A percentile compares a stretch with the other conserved stretches of the same genome.
phyloP scores from a whole-genome alignment of 257 asterid species.

The Solanum bulbocastanum region DNA sequence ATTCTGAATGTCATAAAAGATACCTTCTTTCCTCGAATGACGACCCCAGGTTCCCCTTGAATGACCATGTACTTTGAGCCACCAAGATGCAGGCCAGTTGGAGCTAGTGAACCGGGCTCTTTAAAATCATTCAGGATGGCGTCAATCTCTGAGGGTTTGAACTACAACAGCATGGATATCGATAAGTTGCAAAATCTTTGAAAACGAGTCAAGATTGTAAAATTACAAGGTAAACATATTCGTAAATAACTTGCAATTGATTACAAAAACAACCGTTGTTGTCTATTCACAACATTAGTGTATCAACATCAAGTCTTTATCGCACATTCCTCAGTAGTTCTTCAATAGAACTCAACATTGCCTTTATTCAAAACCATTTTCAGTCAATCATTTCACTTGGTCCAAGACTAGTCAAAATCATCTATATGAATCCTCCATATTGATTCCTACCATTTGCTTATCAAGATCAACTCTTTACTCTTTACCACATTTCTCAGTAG shows the following conservation, averaged over 20 bases:
- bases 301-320: not conserved
- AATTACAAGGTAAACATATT: not conserved
- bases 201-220: not conserved
- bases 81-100: constrained; percentile 60
- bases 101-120: constrained; percentile 60
- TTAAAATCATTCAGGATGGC: constrained; percentile 51
- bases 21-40: constrained; percentile 76
- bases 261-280: not conserved
- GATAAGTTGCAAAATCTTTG: not conserved
- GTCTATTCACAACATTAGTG: not conserved
- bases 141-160: constrained; percentile 44
- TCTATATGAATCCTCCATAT: not conserved
- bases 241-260: not conserved
- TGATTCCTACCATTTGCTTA: not conserved
- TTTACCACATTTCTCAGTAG: not conserved
- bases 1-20: not conserved
- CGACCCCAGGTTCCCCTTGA: constrained; percentile 61
- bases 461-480: not conserved
- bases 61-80: constrained; percentile 72
- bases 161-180: constrained; percentile 18
- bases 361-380: not conserved
- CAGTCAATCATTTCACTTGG: not conserved
- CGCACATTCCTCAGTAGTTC: not conserved
- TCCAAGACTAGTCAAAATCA: not conserved
- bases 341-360: not conserved